phyloP scores from a whole-genome alignment of 2,329 filamentous ascomycete species.

The Geosmithia flava region DNA sequence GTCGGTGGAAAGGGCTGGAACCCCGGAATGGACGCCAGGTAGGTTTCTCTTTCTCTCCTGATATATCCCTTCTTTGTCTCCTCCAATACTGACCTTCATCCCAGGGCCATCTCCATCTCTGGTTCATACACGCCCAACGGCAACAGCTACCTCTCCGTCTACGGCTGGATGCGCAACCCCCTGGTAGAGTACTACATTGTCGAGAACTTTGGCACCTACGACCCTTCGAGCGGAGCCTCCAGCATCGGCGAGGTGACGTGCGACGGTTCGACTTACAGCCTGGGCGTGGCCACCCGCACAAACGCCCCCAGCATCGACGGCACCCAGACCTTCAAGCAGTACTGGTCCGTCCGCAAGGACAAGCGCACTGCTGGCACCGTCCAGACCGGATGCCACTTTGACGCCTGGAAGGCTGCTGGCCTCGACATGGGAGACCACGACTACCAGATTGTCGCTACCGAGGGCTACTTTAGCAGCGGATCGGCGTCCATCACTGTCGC shows the following conservation, averaged over 20 bases:
- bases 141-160: conserved; percentile 17
- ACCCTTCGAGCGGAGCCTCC: conserved; percentile 18
- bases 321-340: conserved; percentile 37
- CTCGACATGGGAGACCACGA: conserved; percentile 33
- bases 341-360: conserved; percentile 34
- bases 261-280: conserved; percentile 24
- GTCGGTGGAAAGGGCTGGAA: conserved; percentile 48
- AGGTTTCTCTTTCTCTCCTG: conserved; percentile 8
- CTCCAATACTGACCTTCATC: neutral
- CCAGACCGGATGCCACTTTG: conserved; percentile 35
- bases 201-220: conserved; percentile 23
- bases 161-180: conserved; percentile 20
- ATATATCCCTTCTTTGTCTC: neutral
- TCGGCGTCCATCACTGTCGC: conserved; percentile 31
- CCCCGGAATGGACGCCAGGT: conserved; percentile 32
- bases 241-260: conserved; percentile 19
- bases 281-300: conserved; percentile 19
- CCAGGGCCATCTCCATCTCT: conserved; percentile 21
- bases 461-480: conserved; percentile 39
- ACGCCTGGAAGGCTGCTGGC: conserved; percentile 36
- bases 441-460: conserved; percentile 42
- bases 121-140: conserved; percentile 18
- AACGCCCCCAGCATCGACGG: conserved; percentile 36
- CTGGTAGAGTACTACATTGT: conserved; percentile 21
- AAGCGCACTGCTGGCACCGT: conserved; percentile 39